These are phyloP conservation scores for Leishmania tarentolae DNA, from an alignment of 208 protist species.

Conservation along the genomic window DNA sequence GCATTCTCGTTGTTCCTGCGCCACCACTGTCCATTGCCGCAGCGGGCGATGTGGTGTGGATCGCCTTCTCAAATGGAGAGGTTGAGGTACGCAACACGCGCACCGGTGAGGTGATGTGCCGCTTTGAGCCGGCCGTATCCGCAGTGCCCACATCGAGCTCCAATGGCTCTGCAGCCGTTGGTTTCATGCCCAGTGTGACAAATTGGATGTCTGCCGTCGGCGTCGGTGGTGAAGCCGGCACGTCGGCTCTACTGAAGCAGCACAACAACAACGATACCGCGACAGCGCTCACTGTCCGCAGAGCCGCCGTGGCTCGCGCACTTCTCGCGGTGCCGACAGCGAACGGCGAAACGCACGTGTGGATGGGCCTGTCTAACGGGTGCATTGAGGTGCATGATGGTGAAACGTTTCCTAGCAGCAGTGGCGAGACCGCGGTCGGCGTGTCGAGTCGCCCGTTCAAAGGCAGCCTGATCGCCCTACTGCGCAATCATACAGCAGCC, in stretches of 20 bases:
- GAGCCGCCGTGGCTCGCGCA: slow-evolving; percentile 21
- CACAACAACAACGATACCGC: background rate
- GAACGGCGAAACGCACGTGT: slow-evolving; percentile 48
- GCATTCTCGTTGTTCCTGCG: slow-evolving; percentile 44
- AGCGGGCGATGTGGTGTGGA: slow-evolving; percentile 69
- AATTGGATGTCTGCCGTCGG: slow-evolving; percentile 9
- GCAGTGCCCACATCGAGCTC: background rate
- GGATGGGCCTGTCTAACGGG: slow-evolving; percentile 82
- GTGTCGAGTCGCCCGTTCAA: background rate
- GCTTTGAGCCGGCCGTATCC: slow-evolving; percentile 37
- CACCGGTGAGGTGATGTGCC: slow-evolving; percentile 59
- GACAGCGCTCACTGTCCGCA: background rate
- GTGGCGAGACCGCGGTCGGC: background rate
- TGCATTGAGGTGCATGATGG: slow-evolving; percentile 72
- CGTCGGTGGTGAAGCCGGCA: background rate
- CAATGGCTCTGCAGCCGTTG: slow-evolving; percentile 1
- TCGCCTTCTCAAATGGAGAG: slow-evolving; percentile 55
- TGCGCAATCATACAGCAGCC: slow-evolving; percentile 58
- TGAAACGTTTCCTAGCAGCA: slow-evolving; percentile 23
- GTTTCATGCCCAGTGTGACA: slow-evolving; percentile 16
- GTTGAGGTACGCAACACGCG: slow-evolving; percentile 71
- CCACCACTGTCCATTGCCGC: slow-evolving; percentile 54
- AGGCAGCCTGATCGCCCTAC: slow-evolving; percentile 29
- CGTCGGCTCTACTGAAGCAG: background rate
- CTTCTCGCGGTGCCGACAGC: slow-evolving; percentile 40